A percentile compares a stretch with the other conserved stretches of the same genome.
These are phyloP conservation scores for Mortierella sp. DNA, from an alignment of 371 early-diverging fungal genomes.

Conservation along the genomic window DNA sequence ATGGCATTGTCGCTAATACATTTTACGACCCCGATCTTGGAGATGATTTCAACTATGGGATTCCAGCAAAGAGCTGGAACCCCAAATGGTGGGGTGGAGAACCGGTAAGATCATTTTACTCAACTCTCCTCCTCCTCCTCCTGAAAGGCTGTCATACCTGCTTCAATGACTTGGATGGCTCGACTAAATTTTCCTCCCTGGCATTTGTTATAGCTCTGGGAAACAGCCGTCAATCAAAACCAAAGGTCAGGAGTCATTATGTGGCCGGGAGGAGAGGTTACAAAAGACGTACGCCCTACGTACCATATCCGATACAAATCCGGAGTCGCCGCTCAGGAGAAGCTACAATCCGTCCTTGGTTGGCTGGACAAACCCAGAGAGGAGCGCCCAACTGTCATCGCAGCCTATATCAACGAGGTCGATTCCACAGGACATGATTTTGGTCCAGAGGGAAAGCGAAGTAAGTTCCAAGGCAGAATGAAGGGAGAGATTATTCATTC, in stretches of 20 bases:
- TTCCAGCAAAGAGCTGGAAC: constrained; percentile 62
- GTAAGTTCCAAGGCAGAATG: constrained; percentile 34
- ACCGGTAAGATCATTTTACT: constrained; percentile 65
- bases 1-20: constrained; percentile 92
- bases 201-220: constrained; percentile 90
- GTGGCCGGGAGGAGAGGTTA: constrained; percentile 90
- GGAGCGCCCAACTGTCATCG: constrained; percentile 79
- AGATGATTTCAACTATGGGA: constrained; percentile 81
- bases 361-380: constrained; percentile 83
- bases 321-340: constrained; percentile 59
- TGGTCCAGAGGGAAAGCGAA: constrained; percentile 76
- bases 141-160: no score
- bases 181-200: neutral
- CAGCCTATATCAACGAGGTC: constrained; percentile 84
- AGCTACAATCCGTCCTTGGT: constrained; percentile 68
- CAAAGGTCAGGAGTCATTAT: constrained; percentile 78
- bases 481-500: neutral
- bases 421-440: constrained; percentile 84
- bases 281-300: constrained; percentile 68
- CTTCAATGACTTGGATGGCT: neutral
- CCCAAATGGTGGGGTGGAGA: constrained; percentile 92
- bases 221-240: constrained; percentile 78
- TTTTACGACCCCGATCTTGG: constrained; percentile 84
- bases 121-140: neutral
- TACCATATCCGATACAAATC: constrained; percentile 69